Base-by-base conservation (phyloP, 108 stramenopile species). In the Seminavis robusta region DNA sequence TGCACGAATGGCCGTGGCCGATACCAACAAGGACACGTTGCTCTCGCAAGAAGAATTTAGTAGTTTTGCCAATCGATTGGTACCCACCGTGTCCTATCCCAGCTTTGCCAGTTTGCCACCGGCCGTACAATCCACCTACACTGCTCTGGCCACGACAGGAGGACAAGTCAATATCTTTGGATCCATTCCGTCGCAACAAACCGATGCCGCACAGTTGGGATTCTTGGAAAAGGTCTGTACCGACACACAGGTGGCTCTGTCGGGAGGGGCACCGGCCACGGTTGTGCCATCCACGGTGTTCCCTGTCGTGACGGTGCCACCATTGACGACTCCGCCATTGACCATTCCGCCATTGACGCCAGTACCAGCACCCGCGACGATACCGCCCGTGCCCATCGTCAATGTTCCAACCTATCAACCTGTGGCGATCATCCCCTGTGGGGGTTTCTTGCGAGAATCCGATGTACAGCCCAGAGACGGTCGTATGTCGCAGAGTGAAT, bases 191-290 rank as follows among this genome's bases (percentile, higher is more conserved):
- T 10, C 11, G 36, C 36, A 37, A 13, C 44, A 48, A 46, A 17
- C 56, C 11, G 38, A 33, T 17, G 20, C 28, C 0, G 19, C n/a
- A 26, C 47, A 71, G 15, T 41, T 46, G 50, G 49, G 25, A 11
- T 48, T 51, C 47, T 21, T 71, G 0, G 69, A 27, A 4, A 19
- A 33, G 5, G 30, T 71, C 7, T 71, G 69, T 23, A 32, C 53
- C 26, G 61, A 71, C 11, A 71, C 61, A 40, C 44, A 10, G 55
- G 56, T 47, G 61, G 69, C 27, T 42, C 21, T 30, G 52, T n/a
- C n/a, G n/a, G n/a, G n/a, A n/a, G n/a, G n/a, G n/a, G n/a, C n/a
- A n/a, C n/a, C n/a, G n/a, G n/a, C n/a, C n/a, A n/a, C n/a, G n/a
- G n/a, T n/a, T n/a, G n/a, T n/a, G n/a, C n/a, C n/a, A n/a, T n/a